phyloP scores from a whole-genome alignment of 83 land plant species.

The Picea engelmannii region DNA sequence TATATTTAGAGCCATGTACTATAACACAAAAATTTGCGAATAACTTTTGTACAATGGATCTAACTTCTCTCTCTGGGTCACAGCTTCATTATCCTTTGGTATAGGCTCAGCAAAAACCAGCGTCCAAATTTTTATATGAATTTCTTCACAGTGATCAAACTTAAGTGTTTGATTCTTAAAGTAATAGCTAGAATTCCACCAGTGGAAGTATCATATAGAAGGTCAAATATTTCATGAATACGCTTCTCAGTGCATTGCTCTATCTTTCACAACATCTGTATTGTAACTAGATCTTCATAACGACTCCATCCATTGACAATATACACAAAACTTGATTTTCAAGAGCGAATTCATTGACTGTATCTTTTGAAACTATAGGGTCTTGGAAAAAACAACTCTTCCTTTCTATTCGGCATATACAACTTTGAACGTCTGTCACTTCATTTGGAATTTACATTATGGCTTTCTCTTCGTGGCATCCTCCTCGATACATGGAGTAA shows the following conservation, averaged over 20 bases:
- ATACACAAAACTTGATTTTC: slow-evolving; percentile 90
- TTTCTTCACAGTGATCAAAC: slow-evolving; percentile 91
- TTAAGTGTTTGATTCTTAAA: slow-evolving; percentile 84
- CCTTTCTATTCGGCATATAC: too few species aligned
- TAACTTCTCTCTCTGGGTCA: slow-evolving; percentile 97
- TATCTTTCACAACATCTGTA: slow-evolving; percentile 84
- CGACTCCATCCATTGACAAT: slow-evolving; percentile 98
- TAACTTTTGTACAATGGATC: too few species aligned
- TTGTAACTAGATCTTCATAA: slow-evolving; percentile 97
- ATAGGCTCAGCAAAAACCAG: slow-evolving; percentile 92
- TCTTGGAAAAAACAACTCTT: too few species aligned
- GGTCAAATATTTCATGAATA: slow-evolving; percentile 96
- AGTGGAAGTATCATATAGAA: slow-evolving; percentile 99
- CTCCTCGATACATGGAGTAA: too few species aligned
- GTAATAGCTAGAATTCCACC: slow-evolving; percentile 99
- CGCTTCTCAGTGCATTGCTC: slow-evolving; percentile 93
- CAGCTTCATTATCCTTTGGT: slow-evolving; percentile 36
- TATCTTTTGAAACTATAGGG: too few species aligned
- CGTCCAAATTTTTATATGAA: slow-evolving; percentile 91
- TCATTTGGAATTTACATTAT: too few species aligned
- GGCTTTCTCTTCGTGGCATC: too few species aligned
- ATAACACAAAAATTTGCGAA: too few species aligned
- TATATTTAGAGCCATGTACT: too few species aligned
- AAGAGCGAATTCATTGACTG: slow-evolving; percentile 23
- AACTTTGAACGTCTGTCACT: too few species aligned